Evolutionary conservation across 768 basidiomycete species (phyloP).

Genomic region (Trametes punicea): DNA sequence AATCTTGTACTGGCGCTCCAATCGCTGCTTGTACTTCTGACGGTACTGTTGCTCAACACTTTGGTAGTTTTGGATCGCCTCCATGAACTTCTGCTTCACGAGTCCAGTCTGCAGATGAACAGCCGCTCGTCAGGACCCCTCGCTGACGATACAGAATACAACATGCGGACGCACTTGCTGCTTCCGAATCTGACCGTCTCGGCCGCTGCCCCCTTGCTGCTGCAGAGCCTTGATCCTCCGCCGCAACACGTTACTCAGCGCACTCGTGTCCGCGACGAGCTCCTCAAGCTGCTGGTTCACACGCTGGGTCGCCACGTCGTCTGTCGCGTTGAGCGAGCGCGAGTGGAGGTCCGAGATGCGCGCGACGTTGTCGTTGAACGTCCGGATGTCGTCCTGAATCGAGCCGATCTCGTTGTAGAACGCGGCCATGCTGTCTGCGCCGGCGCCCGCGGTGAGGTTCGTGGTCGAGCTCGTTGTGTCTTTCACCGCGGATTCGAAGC

Average conservation of each 20-base stretch:
- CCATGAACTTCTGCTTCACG: constrained; percentile 67
- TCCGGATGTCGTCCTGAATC: constrained; percentile 43
- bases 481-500: constrained; percentile 71
- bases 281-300: constrained; percentile 49
- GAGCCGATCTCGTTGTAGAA: constrained; percentile 70
- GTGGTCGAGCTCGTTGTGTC: constrained; percentile 43
- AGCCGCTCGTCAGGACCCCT: too few species aligned
- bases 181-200: constrained; percentile 47
- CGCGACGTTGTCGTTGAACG: constrained; percentile 44
- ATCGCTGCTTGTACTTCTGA: constrained; percentile 57
- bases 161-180: constrained; percentile 35
- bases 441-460: constrained; percentile 34
- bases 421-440: constrained; percentile 55
- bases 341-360: constrained; percentile 48
- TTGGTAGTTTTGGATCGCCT: constrained; percentile 77
- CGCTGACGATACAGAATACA: not conserved
- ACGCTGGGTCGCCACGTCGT: constrained; percentile 42
- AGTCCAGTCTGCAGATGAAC: constrained; percentile 52
- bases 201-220: constrained; percentile 35
- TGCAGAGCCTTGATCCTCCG: constrained; percentile 57
- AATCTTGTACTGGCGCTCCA: constrained; percentile 77
- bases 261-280: constrained; percentile 56
- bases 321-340: constrained; percentile 47
- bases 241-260: constrained; percentile 55
- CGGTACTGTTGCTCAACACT: constrained; percentile 70